Evolutionary conservation across 1,139 yeast genomes (phyloP).

Genomic region (Candida sp.): DNA sequence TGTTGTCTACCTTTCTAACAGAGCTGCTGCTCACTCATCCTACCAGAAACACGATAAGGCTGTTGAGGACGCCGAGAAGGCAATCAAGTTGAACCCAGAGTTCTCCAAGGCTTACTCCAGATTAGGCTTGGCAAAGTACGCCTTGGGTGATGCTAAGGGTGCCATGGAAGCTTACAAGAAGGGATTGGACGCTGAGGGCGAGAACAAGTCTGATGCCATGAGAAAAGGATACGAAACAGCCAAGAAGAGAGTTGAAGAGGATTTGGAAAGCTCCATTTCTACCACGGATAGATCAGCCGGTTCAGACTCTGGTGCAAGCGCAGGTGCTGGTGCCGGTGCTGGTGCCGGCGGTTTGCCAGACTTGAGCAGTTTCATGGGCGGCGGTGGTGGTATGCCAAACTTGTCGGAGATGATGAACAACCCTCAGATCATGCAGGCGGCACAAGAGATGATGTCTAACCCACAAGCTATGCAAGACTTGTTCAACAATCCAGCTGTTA

Average conservation of each 20-base stretch:
- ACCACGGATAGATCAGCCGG: slow-evolving; percentile 19
- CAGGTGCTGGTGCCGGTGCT: slow-evolving; percentile 41
- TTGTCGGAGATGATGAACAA: slow-evolving; percentile 74
- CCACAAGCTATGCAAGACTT: slow-evolving; percentile 79
- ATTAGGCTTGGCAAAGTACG: slow-evolving; percentile 91
- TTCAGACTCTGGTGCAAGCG: slow-evolving; percentile 20
- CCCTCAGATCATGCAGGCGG: slow-evolving; percentile 93
- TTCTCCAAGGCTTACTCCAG: slow-evolving; percentile 96
- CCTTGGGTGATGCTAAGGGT: slow-evolving; percentile 87
- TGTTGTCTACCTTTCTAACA: slow-evolving; percentile 87
- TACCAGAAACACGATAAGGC: slow-evolving; percentile 77
- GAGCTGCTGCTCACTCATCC: slow-evolving; percentile 97
- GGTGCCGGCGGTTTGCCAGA: slow-evolving; percentile 77
- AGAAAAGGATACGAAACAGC: slow-evolving; percentile 94
- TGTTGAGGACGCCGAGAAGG: slow-evolving; percentile 79
- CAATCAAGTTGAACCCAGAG: slow-evolving; percentile 75
- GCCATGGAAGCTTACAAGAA: slow-evolving; percentile 89
- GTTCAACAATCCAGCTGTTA: slow-evolving; percentile 81
- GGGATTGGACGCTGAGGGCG: slow-evolving; percentile 90
- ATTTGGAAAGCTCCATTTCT: slow-evolving; percentile 53
- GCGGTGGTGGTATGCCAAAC: slow-evolving; percentile 64
- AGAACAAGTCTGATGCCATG: slow-evolving; percentile 87
- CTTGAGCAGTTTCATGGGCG: slow-evolving; percentile 64
- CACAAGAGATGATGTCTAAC: slow-evolving; percentile 90
- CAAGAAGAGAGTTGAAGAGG: slow-evolving; percentile 80